A percentile compares a stretch with the other conserved stretches of the same genome.
phyloP scores from a whole-genome alignment of 371 early-diverging fungal genomes.

The Edhazardia aedis region DNA sequence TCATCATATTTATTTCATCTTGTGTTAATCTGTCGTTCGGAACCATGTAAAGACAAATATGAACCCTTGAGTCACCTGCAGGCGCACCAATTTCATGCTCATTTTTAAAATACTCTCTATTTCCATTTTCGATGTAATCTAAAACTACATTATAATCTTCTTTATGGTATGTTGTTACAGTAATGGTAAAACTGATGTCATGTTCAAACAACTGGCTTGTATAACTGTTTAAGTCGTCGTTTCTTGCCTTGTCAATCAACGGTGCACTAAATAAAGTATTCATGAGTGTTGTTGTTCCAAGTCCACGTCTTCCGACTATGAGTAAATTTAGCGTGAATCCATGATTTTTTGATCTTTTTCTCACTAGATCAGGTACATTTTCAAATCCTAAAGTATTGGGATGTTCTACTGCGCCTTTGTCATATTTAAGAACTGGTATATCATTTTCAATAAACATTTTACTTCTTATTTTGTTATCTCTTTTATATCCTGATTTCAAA shows the following conservation, averaged over 20 bases:
- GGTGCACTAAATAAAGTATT: slow-evolving; percentile 37
- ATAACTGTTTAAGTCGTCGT: slow-evolving; percentile 16
- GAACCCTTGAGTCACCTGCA: slow-evolving; percentile 34
- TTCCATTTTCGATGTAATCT: slow-evolving; percentile 18
- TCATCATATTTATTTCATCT: slow-evolving; percentile 33
- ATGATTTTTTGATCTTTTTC: slow-evolving; percentile 31
- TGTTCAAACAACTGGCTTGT: slow-evolving; percentile 30
- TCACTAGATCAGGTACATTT: slow-evolving; percentile 36
- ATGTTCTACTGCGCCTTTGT: no score
- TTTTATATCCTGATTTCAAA: no score
- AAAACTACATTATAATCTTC: slow-evolving; percentile 7
- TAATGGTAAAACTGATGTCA: slow-evolving; percentile 23
- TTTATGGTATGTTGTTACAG: slow-evolving; percentile 31
- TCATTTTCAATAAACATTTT: no score
- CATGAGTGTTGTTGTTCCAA: slow-evolving; percentile 43
- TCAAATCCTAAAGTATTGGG: slow-evolving; percentile 27
- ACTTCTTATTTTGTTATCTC: no score
- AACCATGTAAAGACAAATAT: slow-evolving; percentile 39
- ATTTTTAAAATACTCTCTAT: slow-evolving; percentile 39
- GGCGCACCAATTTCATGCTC: slow-evolving; percentile 27
- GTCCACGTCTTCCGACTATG: slow-evolving; percentile 40
- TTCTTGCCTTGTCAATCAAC: slow-evolving; percentile 17
- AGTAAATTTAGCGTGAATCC: slow-evolving; percentile 43
- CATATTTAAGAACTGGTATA: no score
- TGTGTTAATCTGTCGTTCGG: slow-evolving; percentile 28